Evolutionary conservation across 352 stramenopile genomes (phyloP).

Genomic region (Aphanomyces stellatus): DNA sequence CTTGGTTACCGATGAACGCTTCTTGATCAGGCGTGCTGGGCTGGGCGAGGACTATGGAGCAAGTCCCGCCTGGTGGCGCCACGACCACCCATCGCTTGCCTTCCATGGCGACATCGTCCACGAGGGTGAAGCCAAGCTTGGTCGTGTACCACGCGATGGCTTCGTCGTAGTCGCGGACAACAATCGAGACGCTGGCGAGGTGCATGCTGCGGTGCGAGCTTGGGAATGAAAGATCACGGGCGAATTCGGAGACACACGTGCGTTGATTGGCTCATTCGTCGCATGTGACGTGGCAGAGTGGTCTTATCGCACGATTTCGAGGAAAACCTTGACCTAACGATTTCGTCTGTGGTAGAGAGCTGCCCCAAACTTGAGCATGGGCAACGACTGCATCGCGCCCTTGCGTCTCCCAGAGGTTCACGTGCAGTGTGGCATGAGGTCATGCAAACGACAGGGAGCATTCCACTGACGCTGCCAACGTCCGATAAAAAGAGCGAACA

Average conservation of each 20-base stretch:
- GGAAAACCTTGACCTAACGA: too few relatives aligned
- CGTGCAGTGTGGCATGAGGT: too few relatives aligned
- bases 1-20: not conserved
- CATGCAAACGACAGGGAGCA: too few relatives aligned
- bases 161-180: conserved; percentile 2
- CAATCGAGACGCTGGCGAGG: not conserved
- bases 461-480: too few relatives aligned
- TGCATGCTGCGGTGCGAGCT: not conserved
- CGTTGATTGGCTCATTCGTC: not conserved
- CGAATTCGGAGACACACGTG: too few relatives aligned
- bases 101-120: not conserved
- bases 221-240: too few relatives aligned
- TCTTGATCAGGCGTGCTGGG: not conserved
- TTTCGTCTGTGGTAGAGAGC: too few relatives aligned
- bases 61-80: not conserved
- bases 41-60: not conserved
- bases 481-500: too few relatives aligned
- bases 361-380: too few relatives aligned
- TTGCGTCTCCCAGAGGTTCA: too few relatives aligned
- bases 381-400: too few relatives aligned
- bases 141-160: not conserved
- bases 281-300: not conserved
- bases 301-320: too few relatives aligned
- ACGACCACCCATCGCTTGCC: conserved; percentile 1
- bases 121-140: not conserved